Evolutionary conservation across 257 asterid species (phyloP).

Genomic region (Rhazya stricta): DNA sequence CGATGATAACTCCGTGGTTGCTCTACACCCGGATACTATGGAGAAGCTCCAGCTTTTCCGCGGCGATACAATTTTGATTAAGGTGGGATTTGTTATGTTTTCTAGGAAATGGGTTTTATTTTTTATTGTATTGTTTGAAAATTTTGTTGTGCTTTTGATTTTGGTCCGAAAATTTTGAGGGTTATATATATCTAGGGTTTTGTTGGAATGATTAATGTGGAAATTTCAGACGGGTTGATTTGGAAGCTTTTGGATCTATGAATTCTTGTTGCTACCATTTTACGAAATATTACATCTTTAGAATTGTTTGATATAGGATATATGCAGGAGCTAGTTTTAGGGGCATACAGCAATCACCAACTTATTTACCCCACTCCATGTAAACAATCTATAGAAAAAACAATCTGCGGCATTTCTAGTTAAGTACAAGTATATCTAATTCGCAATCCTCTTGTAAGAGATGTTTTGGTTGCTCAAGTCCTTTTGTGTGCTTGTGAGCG

Average conservation of each 20-base stretch:
- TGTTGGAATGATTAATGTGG: background rate
- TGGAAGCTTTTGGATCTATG: slow-evolving; percentile 13
- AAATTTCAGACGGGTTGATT: background rate
- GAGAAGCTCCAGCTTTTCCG: slow-evolving; percentile 89
- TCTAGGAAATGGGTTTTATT: background rate
- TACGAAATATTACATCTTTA: background rate
- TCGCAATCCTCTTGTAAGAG: background rate
- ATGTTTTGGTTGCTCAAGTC: background rate
- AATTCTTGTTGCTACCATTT: background rate
- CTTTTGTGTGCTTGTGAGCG: background rate
- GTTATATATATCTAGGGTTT: background rate
- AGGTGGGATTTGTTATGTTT: slow-evolving; percentile 33
- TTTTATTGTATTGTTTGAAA: background rate
- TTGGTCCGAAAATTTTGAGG: background rate
- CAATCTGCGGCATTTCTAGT: background rate
- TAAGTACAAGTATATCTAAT: background rate
- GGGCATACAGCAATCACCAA: background rate
- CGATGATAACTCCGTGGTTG: slow-evolving; percentile 80
- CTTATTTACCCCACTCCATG: background rate
- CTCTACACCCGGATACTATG: slow-evolving; percentile 73
- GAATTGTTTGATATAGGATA: background rate
- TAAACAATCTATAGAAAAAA: background rate
- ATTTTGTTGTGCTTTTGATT: background rate
- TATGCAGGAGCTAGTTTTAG: background rate
- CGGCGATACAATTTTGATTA: slow-evolving; percentile 80